A percentile compares a stretch with the other conserved stretches of the same genome.
Conservation (phyloP, 1,139 yeast genomes). For the Taphrina wiesneri region DNA sequence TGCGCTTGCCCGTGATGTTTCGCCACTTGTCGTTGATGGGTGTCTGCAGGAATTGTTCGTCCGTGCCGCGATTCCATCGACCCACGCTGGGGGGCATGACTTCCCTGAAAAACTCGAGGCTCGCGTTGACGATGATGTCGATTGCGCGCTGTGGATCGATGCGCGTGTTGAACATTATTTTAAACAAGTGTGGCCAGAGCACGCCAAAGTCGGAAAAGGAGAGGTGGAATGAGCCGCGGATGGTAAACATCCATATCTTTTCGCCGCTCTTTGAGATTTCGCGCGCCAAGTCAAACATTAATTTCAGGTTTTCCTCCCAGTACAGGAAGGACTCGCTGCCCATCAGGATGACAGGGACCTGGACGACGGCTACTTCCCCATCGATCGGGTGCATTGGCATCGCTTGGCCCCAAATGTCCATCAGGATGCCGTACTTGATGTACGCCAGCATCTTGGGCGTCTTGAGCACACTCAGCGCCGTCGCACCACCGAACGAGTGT, state of each 20-base stretch:
- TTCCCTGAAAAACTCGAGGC: conserved; percentile 12
- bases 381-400: conserved; percentile 21
- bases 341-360: conserved; percentile 17
- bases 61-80: conserved; percentile 26
- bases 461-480: conserved; percentile 14
- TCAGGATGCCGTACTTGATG: conserved; percentile 28
- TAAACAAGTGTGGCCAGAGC: conserved; percentile 28
- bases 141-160: conserved; percentile 32
- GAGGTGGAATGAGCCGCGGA: conserved; percentile 34
- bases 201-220: conserved; percentile 29
- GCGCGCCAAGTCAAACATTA: conserved; percentile 28
- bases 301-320: conserved; percentile 31
- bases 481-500: conserved; percentile 31
- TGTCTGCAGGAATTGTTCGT: conserved; percentile 11
- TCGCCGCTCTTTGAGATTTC: not conserved
- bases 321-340: conserved; percentile 27
- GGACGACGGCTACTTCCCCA: conserved; percentile 10
- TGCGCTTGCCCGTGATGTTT: conserved; percentile 17
- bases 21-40: conserved; percentile 34
- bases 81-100: conserved; percentile 9
- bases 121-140: conserved; percentile 29
- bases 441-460: conserved; percentile 21
- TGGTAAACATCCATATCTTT: conserved; percentile 15
- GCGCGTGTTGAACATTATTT: conserved; percentile 16
- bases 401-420: conserved; percentile 33